These are phyloP conservation scores for Moricandia arvensis DNA, from an alignment of 345 rosid genomes.

Conservation along the genomic window DNA sequence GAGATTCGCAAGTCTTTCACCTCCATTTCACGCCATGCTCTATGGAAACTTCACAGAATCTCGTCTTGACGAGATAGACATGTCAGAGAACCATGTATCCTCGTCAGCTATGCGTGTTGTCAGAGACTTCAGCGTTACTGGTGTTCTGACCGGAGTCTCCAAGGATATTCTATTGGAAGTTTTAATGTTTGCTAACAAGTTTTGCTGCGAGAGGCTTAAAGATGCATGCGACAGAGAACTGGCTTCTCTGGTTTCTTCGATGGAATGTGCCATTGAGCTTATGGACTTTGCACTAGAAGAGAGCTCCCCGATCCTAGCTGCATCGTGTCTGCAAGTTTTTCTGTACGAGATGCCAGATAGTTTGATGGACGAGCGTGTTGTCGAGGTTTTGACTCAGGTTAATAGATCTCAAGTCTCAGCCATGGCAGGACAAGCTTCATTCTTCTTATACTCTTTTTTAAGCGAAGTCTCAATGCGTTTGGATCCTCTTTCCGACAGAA, in stretches of 20 bases:
- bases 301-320: constrained; percentile 71
- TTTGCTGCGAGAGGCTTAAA: constrained; percentile 88
- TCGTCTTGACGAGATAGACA: constrained; percentile 67
- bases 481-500: constrained; percentile 66
- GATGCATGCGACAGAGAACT: constrained; percentile 87
- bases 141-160: constrained; percentile 52
- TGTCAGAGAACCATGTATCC: constrained; percentile 79
- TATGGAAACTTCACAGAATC: constrained; percentile 88
- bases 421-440: constrained; percentile 79
- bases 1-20: constrained; percentile 78
- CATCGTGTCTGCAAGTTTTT: constrained; percentile 78
- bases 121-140: constrained; percentile 63
- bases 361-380: constrained; percentile 67
- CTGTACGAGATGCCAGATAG: constrained; percentile 73
- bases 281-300: constrained; percentile 85
- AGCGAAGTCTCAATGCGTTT: constrained; percentile 83
- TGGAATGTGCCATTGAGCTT: constrained; percentile 84
- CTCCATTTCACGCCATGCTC: constrained; percentile 90
- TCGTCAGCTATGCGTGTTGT: constrained; percentile 65
- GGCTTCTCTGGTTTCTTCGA: constrained; percentile 59
- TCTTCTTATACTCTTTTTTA: constrained; percentile 72
- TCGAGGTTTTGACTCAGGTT: constrained; percentile 57
- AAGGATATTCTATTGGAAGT: constrained; percentile 74
- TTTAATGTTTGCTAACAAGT: constrained; percentile 76
- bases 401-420: constrained; percentile 52